These are phyloP conservation scores for Thielaviopsis musarum DNA, from an alignment of 2,329 filamentous ascomycete species.

Conservation along the genomic window DNA sequence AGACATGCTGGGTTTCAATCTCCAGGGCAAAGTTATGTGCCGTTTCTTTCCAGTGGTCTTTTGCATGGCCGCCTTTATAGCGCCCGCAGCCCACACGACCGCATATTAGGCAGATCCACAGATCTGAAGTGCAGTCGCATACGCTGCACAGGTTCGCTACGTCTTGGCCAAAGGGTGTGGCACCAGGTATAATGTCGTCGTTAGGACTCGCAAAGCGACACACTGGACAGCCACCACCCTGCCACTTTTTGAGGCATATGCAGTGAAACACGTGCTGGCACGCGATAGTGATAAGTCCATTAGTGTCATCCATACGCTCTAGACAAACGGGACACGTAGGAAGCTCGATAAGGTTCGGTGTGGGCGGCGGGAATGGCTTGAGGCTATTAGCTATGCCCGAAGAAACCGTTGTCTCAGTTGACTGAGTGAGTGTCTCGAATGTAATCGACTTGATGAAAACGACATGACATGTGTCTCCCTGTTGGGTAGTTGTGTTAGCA, in stretches of 20 bases:
- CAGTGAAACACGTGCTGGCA: conserved; percentile 98
- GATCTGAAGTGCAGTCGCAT: conserved; percentile 64
- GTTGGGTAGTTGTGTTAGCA: conserved; percentile 13
- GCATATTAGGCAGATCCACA: conserved; percentile 93
- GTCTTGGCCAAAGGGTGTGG: conserved; percentile 36
- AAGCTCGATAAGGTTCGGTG: conserved; percentile 73
- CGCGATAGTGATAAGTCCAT: conserved; percentile 82
- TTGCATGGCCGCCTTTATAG: conserved; percentile 86
- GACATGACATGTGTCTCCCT: conserved; percentile 84
- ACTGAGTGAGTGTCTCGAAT: conserved; percentile 47
- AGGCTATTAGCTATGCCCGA: conserved; percentile 27
- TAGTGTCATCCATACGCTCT: conserved; percentile 96
- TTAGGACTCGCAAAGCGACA: conserved; percentile 63
- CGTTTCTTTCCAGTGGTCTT: conserved; percentile 81
- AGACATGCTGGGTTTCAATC: conserved; percentile 83
- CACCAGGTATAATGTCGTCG: conserved; percentile 26
- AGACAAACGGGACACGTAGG: conserved; percentile 94
- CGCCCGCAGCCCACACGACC: conserved; percentile 84
- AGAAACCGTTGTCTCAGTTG: conserved; percentile 31
- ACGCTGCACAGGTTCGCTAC: conserved; percentile 59
- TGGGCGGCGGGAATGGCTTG: conserved; percentile 47
- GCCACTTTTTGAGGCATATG: conserved; percentile 90
- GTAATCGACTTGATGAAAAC: conserved; percentile 88
- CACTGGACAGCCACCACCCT: conserved; percentile 81
- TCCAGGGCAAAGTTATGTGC: conserved; percentile 87